phyloP scores from a whole-genome alignment of 495 filamentous ascomycete genomes.

The Penicillium flavigenum region DNA sequence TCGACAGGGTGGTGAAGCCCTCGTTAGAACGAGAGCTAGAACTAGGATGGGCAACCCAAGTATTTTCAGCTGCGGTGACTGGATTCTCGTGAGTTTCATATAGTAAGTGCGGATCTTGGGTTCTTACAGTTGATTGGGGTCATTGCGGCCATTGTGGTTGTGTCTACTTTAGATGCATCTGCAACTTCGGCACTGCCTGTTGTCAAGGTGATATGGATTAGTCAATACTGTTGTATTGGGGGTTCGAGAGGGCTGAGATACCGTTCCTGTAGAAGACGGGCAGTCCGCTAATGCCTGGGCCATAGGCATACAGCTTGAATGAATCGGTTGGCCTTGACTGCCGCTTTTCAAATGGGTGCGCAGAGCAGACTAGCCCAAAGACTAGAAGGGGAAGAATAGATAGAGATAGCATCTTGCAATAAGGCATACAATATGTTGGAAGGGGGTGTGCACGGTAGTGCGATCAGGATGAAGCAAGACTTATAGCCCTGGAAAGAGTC shows the following conservation, averaged over 20 bases:
- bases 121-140: slow-evolving; percentile 17
- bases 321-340: neutral
- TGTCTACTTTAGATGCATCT: slow-evolving; percentile 10
- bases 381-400: slow-evolving; percentile 1
- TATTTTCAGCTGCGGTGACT: slow-evolving; percentile 9
- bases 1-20: neutral
- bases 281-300: slow-evolving; percentile 33
- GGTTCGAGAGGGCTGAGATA: slow-evolving; percentile 7
- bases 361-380: slow-evolving; percentile 10
- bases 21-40: slow-evolving; percentile 6
- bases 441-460: neutral
- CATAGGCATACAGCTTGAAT: slow-evolving; percentile 40
- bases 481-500: neutral
- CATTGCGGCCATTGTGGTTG: slow-evolving; percentile 6
- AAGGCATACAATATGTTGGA: neutral
- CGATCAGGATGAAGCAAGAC: neutral
- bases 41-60: slow-evolving; percentile 13
- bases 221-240: neutral
- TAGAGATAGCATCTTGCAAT: neutral
- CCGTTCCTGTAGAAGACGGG: slow-evolving; percentile 36
- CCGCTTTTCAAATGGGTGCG: slow-evolving; percentile 12
- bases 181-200: slow-evolving; percentile 17
- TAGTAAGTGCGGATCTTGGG: neutral
- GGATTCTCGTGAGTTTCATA: no score
- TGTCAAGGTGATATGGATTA: neutral